Conservation (phyloP, 805 yeast genomes). For the Cephaloascus albidus region DNA sequence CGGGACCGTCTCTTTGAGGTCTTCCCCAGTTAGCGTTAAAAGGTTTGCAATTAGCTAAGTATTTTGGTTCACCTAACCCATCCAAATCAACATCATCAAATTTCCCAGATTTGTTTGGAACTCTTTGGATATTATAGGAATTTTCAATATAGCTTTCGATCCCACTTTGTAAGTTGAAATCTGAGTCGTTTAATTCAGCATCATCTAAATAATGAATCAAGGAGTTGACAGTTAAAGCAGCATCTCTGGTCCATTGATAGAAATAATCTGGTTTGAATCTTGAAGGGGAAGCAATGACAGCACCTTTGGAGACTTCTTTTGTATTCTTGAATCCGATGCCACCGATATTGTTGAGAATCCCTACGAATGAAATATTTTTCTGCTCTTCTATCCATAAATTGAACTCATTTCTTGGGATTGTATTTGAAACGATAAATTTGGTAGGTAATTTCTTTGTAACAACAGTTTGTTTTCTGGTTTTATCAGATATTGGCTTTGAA, state of each 20-base stretch:
- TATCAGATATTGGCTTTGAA: too few species aligned
- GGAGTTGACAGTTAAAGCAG: constrained; percentile 70
- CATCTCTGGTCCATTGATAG: constrained; percentile 87
- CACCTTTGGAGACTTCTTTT: constrained; percentile 46
- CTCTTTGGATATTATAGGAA: constrained; percentile 51
- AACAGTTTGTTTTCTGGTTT: neutral
- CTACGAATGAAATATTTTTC: constrained; percentile 27
- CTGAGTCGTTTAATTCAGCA: constrained; percentile 4
- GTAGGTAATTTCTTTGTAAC: neutral
- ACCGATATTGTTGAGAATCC: constrained; percentile 48
- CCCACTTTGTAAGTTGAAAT: neutral
- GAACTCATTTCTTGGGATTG: constrained; percentile 23
- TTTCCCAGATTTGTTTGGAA: constrained; percentile 60
- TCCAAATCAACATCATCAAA: constrained; percentile 28
- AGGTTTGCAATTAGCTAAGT: constrained; percentile 52
- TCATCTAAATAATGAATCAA: constrained; percentile 50
- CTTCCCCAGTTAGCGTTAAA: constrained; percentile 79
- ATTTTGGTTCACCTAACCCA: constrained; percentile 90
- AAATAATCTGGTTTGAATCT: constrained; percentile 64
- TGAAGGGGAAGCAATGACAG: constrained; percentile 82
- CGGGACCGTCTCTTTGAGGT: constrained; percentile 95
- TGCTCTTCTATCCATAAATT: constrained; percentile 41
- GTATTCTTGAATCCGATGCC: constrained; percentile 25
- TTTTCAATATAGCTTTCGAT: constrained; percentile 59
- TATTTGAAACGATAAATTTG: neutral